These are phyloP conservation scores for Proliferodiscus dingleyae DNA, from an alignment of 2,329 filamentous ascomycete species.

Conservation along the genomic window DNA sequence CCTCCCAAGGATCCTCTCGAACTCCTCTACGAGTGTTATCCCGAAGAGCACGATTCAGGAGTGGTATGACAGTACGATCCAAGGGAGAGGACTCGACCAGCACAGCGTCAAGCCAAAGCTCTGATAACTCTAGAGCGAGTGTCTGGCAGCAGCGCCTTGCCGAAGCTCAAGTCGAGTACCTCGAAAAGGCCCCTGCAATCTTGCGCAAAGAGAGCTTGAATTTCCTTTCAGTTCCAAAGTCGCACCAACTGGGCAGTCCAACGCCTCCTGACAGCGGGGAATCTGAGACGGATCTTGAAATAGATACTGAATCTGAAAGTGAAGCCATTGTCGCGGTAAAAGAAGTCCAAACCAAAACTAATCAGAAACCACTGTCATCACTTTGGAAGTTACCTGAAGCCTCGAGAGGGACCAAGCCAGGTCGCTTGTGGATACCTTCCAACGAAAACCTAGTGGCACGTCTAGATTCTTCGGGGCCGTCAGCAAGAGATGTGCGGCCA, in stretches of 20 bases:
- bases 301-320: slow-evolving; percentile 18
- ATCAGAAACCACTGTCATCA: slow-evolving; percentile 5
- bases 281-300: slow-evolving; percentile 30
- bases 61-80: slow-evolving; percentile 24
- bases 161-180: slow-evolving; percentile 42
- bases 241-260: slow-evolving; percentile 42
- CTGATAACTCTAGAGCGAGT: slow-evolving; percentile 33
- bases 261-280: slow-evolving; percentile 52
- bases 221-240: slow-evolving; percentile 36
- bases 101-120: slow-evolving; percentile 30
- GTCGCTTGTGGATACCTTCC: slow-evolving; percentile 26
- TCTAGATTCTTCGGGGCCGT: slow-evolving; percentile 18
- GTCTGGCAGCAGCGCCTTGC: slow-evolving; percentile 42
- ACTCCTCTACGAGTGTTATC: slow-evolving; percentile 37
- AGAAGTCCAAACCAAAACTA: neutral
- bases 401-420: slow-evolving; percentile 13
- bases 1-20: slow-evolving; percentile 31
- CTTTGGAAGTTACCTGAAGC: slow-evolving; percentile 22
- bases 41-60: slow-evolving; percentile 36
- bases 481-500: slow-evolving; percentile 27
- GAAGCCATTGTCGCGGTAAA: slow-evolving; percentile 13
- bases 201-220: slow-evolving; percentile 37
- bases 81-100: slow-evolving; percentile 25
- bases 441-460: slow-evolving; percentile 5
- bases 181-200: slow-evolving; percentile 37